Evolutionary conservation across 139 green algal species (phyloP), one percentile per base, ranked within the genome.

Genomic region (Pleodorina starrii): DNA sequence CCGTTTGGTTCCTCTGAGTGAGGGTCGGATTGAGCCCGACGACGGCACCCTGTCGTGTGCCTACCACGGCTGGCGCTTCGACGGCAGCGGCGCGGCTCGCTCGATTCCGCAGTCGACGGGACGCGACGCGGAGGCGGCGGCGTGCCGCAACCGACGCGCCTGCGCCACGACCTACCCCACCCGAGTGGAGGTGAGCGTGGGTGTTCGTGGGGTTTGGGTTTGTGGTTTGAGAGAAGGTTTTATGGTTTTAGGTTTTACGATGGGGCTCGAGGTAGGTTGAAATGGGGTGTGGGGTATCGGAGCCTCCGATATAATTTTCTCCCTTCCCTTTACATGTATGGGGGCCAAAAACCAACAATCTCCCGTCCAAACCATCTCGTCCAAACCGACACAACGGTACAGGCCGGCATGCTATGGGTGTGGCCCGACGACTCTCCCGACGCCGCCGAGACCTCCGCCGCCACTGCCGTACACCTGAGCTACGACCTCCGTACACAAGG

Each of bases 1-100:
- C 84, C 86, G 91, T 32, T 23, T 92, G 87, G 91, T 80, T 42
- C 91, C 91, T 11, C 90, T 94, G 82, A 86, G 75, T 51, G 83
- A 94, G 88, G 91, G 91, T 9, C 89, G 91, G 1, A 46, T 94
- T 66, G 89, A 94, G 69, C 21, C 73, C 11, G 91, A 93, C 59
- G 91, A 94, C 72, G 91, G 91, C 60, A 87, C 36, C 2, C 91
- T 94, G 66, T 23, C 85, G 36, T 94, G 91, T 73, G 68, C 88
- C 3, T 94, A 88, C 68, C 83, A 88, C 83, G 83, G 83, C 48
- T 88, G 83, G 91, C 54, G 86, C 40, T 94, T 94, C 72, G 50
- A 75, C 35, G 85, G 78, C 42, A 19, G 40, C 23, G 91, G 91
- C 32, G 80, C 73, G 6, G 93, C 89, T 81, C 89, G 40, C 32